Percentiles rank a stretch among this genome's conserved stretches.
Conservation (phyloP, 495 filamentous ascomycete species). For the Jackrogersella minutella region DNA sequence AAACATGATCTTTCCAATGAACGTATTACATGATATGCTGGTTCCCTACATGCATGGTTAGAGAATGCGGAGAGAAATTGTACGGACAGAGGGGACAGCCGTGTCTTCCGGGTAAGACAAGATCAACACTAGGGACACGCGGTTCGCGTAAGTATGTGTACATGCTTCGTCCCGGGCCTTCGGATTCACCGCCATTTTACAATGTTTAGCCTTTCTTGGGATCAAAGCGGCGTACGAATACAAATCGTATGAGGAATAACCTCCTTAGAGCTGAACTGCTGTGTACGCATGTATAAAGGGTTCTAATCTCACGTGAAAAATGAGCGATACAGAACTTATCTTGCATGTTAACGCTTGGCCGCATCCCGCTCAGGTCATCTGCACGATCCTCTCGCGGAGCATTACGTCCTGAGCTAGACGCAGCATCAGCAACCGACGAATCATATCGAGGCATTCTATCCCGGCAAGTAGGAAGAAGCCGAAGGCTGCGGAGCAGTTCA, state of each 20-base stretch:
- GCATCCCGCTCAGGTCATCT: conserved; percentile 22
- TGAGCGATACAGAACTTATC: background rate
- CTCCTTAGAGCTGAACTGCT: background rate
- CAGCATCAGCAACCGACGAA: conserved; percentile 11
- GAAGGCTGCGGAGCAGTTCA: conserved; percentile 13
- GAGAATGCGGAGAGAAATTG: conserved; percentile 8
- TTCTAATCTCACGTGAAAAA: background rate
- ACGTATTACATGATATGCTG: no score
- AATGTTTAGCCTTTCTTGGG: background rate
- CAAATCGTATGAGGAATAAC: conserved; percentile 18
- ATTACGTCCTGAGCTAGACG: conserved; percentile 19
- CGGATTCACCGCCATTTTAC: conserved; percentile 34
- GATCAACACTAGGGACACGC: conserved; percentile 2
- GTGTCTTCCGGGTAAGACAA: conserved; percentile 16
- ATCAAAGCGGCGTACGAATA: background rate
- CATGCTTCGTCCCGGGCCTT: no score
- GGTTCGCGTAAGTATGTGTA: conserved; percentile 5
- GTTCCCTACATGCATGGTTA: conserved; percentile 1
- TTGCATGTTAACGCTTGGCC: conserved; percentile 7
- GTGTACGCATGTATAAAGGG: background rate
- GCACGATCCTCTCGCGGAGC: conserved; percentile 26
- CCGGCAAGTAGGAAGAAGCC: background rate
- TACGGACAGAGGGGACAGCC: conserved; percentile 1
- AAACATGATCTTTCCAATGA: background rate
- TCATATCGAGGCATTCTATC: conserved; percentile 9